A percentile compares a stretch with the other conserved stretches of the same genome.
phyloP scores from a whole-genome alignment of 1,284 basidiomycete genomes.

The Meripilus lineatus region DNA sequence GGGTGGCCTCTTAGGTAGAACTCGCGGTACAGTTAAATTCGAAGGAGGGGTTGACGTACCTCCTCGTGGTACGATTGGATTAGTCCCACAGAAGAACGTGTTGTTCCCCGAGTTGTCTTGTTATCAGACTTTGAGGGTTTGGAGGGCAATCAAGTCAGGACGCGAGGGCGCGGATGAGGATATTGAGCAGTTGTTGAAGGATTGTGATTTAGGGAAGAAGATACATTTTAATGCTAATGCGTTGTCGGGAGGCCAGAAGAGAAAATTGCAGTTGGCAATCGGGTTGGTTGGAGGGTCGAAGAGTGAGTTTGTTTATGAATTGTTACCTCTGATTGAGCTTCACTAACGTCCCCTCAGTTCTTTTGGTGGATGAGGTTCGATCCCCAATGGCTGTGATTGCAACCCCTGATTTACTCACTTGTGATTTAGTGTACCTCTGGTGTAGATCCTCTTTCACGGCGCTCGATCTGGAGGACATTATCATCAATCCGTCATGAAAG shows the following conservation, averaged over 20 bases:
- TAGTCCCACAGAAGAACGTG: constrained; percentile 82
- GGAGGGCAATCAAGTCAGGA: constrained; percentile 70
- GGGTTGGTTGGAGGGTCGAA: constrained; percentile 72
- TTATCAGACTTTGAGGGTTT: constrained; percentile 67
- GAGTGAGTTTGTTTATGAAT: constrained; percentile 33
- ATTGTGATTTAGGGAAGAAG: constrained; percentile 71
- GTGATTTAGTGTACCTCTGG: constrained; percentile 61
- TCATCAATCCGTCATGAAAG: constrained; percentile 61
- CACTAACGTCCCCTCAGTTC: constrained; percentile 35
- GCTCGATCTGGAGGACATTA: constrained; percentile 74
- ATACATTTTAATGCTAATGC: constrained; percentile 60
- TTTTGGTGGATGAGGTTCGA: constrained; percentile 64
- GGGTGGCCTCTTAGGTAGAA: constrained; percentile 54
- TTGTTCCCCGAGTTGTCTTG: constrained; percentile 75
- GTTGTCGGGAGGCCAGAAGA: constrained; percentile 76
- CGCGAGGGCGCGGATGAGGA: constrained; percentile 45
- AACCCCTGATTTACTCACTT: background rate
- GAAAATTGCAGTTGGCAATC: constrained; percentile 76
- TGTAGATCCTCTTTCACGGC: constrained; percentile 73
- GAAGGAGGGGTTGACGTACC: constrained; percentile 49
- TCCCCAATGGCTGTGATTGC: background rate
- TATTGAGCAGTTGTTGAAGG: constrained; percentile 54
- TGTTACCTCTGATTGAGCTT: background rate
- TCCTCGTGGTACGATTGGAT: constrained; percentile 60
- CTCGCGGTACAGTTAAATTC: constrained; percentile 58